Conservation (phyloP, 805 yeast species). For the Kodamaea sagamina region DNA sequence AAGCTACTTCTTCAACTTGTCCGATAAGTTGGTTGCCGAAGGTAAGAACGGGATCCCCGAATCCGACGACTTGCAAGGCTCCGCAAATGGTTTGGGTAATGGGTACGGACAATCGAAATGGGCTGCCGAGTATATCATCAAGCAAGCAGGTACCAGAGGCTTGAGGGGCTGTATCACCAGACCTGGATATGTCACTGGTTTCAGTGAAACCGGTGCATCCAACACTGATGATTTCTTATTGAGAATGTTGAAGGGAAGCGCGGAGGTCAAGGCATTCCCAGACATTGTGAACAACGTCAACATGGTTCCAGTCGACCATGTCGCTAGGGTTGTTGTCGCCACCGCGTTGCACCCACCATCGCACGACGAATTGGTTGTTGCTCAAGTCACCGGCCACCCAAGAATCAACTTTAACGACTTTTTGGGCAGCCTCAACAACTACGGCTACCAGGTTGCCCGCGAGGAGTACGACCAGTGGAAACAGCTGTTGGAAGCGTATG, state of each 20-base stretch:
- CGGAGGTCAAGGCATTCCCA: slow-evolving; percentile 83
- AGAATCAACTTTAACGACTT: slow-evolving; percentile 79
- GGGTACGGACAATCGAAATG: slow-evolving; percentile 99
- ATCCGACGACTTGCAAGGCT: slow-evolving; percentile 79
- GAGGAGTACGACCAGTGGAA: slow-evolving; percentile 82
- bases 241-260: slow-evolving; percentile 92
- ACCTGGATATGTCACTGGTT: slow-evolving; percentile 96
- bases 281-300: slow-evolving; percentile 85
- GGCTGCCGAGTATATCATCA: slow-evolving; percentile 89
- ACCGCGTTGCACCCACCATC: slow-evolving; percentile 76
- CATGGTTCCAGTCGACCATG: slow-evolving; percentile 98
- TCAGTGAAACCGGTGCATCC: slow-evolving; percentile 77
- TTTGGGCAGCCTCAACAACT: slow-evolving; percentile 61
- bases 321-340: slow-evolving; percentile 86
- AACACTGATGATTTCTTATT: slow-evolving; percentile 96
- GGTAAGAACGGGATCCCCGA: slow-evolving; percentile 79
- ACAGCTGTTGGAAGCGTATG: slow-evolving; percentile 68
- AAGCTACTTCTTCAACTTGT: slow-evolving; percentile 72
- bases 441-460: slow-evolving; percentile 69
- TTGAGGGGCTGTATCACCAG: slow-evolving; percentile 85
- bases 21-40: slow-evolving; percentile 64
- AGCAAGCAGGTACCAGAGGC: slow-evolving; percentile 87
- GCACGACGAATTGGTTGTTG: slow-evolving; percentile 60
- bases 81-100: slow-evolving; percentile 76
- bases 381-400: slow-evolving; percentile 98